phyloP scores from a whole-genome alignment of 2,329 filamentous ascomycete genomes.

The Fusarium acutatum region DNA sequence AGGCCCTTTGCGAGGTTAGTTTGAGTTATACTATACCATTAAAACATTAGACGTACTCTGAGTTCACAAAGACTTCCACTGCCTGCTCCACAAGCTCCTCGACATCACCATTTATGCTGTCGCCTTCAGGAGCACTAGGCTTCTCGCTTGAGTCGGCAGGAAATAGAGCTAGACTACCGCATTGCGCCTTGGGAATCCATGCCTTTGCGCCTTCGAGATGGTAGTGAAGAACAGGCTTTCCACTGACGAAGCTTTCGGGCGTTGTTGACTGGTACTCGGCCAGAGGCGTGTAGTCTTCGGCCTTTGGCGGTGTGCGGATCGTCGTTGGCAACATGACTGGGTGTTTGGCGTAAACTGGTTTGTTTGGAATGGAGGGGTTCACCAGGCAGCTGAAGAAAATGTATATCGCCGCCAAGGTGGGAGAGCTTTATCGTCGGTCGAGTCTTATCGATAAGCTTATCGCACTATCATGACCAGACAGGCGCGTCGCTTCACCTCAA shows the following conservation, averaged over 20 bases:
- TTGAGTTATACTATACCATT: not conserved
- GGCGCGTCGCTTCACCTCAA: not conserved
- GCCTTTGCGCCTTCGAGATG: constrained; percentile 66
- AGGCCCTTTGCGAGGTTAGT: constrained; percentile 42
- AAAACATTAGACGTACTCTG: constrained; percentile 55
- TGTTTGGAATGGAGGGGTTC: constrained; percentile 35
- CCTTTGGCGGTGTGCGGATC: constrained; percentile 64
- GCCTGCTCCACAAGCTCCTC: constrained; percentile 54
- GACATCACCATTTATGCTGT: constrained; percentile 43
- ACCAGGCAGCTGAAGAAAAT: constrained; percentile 35
- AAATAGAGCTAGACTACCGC: constrained; percentile 64
- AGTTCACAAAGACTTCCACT: constrained; percentile 67
- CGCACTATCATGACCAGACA: not conserved
- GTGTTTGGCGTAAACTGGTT: not conserved
- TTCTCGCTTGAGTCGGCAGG: constrained; percentile 49
- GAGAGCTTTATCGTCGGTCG: constrained; percentile 30
- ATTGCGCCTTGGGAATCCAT: constrained; percentile 63
- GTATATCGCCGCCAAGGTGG: constrained; percentile 20
- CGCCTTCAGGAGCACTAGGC: constrained; percentile 36
- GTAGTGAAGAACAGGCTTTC: constrained; percentile 76
- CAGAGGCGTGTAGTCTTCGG: constrained; percentile 69
- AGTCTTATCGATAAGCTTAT: constrained; percentile 33
- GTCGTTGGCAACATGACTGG: constrained; percentile 58
- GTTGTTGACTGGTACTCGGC: constrained; percentile 77
- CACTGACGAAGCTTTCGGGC: constrained; percentile 74